These are phyloP conservation scores for Plasmodium gonderi DNA, from an alignment of 169 alveolate genomes.

Conservation along the genomic window DNA sequence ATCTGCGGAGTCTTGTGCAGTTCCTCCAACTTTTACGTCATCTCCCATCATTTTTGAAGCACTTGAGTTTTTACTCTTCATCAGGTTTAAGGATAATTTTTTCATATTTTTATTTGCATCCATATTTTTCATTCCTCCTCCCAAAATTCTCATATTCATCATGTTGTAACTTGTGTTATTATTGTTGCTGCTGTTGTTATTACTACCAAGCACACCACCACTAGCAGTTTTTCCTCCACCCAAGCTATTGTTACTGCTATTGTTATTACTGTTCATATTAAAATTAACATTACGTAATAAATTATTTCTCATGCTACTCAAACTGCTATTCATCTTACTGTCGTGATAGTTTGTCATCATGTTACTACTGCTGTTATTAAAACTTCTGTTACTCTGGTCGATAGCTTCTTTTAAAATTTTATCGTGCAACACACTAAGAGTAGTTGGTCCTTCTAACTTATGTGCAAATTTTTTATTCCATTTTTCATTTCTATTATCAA, in stretches of 20 bases:
- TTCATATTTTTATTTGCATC: slow-evolving; percentile 61
- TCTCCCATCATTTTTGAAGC: slow-evolving; percentile 21
- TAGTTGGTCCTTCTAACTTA: slow-evolving; percentile 73
- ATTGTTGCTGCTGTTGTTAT: not conserved
- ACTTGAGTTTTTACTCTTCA: slow-evolving; percentile 11
- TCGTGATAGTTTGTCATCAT: slow-evolving; percentile 36
- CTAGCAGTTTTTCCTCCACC: not conserved
- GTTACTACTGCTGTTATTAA: not conserved
- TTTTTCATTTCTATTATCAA: slow-evolving; percentile 87
- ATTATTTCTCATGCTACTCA: slow-evolving; percentile 47
- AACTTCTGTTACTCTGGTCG: slow-evolving; percentile 35
- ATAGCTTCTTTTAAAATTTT: slow-evolving; percentile 56
- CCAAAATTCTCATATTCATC: not conserved
- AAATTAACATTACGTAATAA: slow-evolving; percentile 29
- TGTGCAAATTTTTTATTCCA: slow-evolving; percentile 85
- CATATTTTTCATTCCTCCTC: slow-evolving; percentile 24
- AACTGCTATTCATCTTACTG: slow-evolving; percentile 45
- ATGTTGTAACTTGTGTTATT: not conserved
- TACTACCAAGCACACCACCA: not conserved
- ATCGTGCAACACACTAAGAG: slow-evolving; percentile 66
- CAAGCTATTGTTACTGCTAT: not conserved
- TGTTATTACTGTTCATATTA: slow-evolving; percentile 21
- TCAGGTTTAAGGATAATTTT: slow-evolving; percentile 26
- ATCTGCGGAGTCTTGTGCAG: not conserved
- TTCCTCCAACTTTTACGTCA: not conserved